These are phyloP conservation scores for Acanthamoeba triangularis DNA, from an alignment of 208 protist genomes.

Conservation along the genomic window DNA sequence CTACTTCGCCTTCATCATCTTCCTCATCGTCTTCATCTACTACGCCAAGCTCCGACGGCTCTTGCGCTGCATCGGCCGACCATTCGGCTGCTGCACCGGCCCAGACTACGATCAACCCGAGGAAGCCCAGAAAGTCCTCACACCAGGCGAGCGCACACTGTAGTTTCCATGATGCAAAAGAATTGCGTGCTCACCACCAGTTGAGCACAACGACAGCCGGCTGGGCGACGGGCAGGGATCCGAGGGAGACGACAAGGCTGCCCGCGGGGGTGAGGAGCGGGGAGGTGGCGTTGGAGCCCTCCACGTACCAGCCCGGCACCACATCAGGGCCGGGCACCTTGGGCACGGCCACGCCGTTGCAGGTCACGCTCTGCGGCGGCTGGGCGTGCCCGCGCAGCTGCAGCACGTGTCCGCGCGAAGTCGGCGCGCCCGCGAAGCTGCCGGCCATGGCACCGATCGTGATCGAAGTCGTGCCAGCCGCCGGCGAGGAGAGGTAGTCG, in stretches of 20 bases:
- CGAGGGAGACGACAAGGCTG: not conserved
- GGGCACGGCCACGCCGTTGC: not conserved
- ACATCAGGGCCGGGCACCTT: not conserved
- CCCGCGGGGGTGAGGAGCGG: not conserved
- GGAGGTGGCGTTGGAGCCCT: not conserved
- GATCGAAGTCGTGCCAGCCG: not conserved
- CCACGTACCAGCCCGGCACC: slow-evolving; percentile 3
- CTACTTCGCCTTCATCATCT: slow-evolving; percentile 35
- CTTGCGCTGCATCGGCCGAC: not conserved
- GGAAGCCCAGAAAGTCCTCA: too few species aligned
- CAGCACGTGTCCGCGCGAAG: not conserved
- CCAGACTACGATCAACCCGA: not conserved
- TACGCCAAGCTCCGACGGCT: not conserved
- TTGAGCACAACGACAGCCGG: not conserved
- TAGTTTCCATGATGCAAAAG: too few species aligned
- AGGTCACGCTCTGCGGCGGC: slow-evolving; percentile 5
- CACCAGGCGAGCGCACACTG: too few species aligned
- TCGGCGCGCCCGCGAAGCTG: not conserved
- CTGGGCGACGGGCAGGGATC: not conserved
- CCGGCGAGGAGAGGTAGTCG: not conserved
- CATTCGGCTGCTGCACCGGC: not conserved
- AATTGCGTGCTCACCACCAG: not conserved
- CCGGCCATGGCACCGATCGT: not conserved
- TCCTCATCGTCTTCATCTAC: slow-evolving; percentile 30
- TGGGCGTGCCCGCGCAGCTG: not conserved